Conservation (phyloP, 108 stramenopile genomes). For the Nitzschia sp. region DNA sequence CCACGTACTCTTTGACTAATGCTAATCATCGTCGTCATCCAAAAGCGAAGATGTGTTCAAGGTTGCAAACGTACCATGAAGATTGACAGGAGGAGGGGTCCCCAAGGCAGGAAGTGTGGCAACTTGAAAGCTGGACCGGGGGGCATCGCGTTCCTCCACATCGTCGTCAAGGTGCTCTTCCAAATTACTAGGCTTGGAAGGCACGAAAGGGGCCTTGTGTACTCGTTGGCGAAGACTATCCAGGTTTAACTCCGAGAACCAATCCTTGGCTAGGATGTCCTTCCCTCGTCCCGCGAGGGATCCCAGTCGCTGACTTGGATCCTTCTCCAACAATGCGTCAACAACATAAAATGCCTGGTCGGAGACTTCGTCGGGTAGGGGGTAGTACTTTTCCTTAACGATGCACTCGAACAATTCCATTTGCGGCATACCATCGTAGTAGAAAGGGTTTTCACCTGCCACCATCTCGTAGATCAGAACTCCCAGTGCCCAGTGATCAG, state of each 20-base stretch:
- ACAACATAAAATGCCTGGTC: slow-evolving; percentile 50
- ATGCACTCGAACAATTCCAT: slow-evolving; percentile 75
- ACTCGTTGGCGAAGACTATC: slow-evolving; percentile 53
- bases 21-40: not conserved
- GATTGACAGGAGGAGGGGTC: not conserved
- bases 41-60: not conserved
- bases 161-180: not conserved
- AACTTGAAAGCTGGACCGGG: too few relatives aligned
- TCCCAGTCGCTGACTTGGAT: slow-evolving; percentile 62
- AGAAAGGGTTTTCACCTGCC: slow-evolving; percentile 62
- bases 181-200: slow-evolving; percentile 29
- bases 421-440: slow-evolving; percentile 56
- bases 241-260: slow-evolving; percentile 74
- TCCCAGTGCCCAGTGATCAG: slow-evolving; percentile 91
- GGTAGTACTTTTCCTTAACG: slow-evolving; percentile 50
- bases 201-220: slow-evolving; percentile 83
- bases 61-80: not conserved
- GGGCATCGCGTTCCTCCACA: too few relatives aligned
- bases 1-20: too few relatives aligned
- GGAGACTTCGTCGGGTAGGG: slow-evolving; percentile 20
- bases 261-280: slow-evolving; percentile 51
- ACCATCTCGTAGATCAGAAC: slow-evolving; percentile 89
- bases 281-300: slow-evolving; percentile 50
- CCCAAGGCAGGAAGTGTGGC: too few relatives aligned
- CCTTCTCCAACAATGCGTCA: slow-evolving; percentile 51